Conservation (phyloP, 345 rosid species). For the Gossypium herbaceum region DNA sequence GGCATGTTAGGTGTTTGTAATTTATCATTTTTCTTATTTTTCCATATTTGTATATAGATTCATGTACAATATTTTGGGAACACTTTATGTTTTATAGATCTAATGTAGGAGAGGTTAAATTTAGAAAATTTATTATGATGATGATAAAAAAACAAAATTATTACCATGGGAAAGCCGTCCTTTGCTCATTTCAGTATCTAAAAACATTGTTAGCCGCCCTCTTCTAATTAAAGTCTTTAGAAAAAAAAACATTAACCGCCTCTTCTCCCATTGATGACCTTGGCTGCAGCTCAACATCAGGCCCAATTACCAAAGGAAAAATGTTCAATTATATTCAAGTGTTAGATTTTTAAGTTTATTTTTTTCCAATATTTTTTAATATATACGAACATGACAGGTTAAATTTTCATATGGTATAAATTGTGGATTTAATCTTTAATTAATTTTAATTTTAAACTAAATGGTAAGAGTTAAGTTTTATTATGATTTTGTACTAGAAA, state of each 20-base stretch:
- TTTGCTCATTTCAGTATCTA: not conserved
- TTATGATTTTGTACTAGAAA: too few species aligned
- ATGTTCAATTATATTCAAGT: too few species aligned
- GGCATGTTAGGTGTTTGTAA: constrained; percentile 29
- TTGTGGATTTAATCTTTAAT: too few species aligned
- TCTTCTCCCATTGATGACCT: not conserved
- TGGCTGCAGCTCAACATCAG: not conserved
- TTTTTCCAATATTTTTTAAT: too few species aligned
- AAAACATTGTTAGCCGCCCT: not conserved
- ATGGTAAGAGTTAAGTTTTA: too few species aligned
- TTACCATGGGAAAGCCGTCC: too few species aligned
- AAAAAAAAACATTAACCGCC: not conserved
- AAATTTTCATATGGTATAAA: too few species aligned
- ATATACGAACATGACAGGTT: too few species aligned
- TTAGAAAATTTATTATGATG: too few species aligned
- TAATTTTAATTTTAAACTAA: too few species aligned
- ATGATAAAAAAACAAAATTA: too few species aligned
- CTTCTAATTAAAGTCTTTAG: not conserved
- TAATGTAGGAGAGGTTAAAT: constrained; percentile 24
- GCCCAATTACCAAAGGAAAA: too few species aligned
- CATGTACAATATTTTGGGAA: constrained; percentile 35
- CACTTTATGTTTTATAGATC: constrained; percentile 31
- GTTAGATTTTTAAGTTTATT: not conserved
- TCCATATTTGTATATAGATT: constrained; percentile 44
- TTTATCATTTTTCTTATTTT: constrained; percentile 21